phyloP scores from a whole-genome alignment of 2,329 filamentous ascomycete species.

The Zymoseptoria passerinii region DNA sequence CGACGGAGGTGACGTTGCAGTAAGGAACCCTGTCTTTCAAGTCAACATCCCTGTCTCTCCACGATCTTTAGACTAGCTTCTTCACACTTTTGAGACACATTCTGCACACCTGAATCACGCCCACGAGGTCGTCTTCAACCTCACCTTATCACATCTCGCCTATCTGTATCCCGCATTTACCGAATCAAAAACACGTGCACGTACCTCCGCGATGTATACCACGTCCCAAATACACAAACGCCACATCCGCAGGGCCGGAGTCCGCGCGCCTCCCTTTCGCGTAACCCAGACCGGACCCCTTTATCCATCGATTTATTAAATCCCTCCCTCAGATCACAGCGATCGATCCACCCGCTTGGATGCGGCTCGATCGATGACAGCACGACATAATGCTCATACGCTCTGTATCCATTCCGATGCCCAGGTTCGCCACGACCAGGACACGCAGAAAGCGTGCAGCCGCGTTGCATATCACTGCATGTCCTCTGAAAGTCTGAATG shows the following conservation, averaged over 20 bases:
- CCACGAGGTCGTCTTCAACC: neutral
- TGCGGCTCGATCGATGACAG: neutral
- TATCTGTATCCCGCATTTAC: neutral
- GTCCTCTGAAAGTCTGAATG: no score
- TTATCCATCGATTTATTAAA: neutral
- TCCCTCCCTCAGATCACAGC: neutral
- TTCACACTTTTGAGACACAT: no score
- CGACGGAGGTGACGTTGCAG: neutral
- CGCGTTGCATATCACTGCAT: neutral
- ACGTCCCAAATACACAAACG: neutral
- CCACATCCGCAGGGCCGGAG: neutral
- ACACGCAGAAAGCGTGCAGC: neutral
- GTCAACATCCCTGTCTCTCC: neutral
- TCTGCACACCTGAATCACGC: neutral
- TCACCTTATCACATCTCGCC: neutral
- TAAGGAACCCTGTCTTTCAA: neutral
- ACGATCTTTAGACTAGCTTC: no score
- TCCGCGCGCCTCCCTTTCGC: neutral
- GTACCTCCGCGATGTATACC: neutral
- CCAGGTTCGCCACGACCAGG: neutral
- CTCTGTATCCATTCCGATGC: neutral
- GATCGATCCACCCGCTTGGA: neutral
- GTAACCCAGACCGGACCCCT: no score
- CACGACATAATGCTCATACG: neutral
- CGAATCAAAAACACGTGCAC: neutral